phyloP scores from a whole-genome alignment of 140 eudicot genomes.

The Ambrosia hybrid region DNA sequence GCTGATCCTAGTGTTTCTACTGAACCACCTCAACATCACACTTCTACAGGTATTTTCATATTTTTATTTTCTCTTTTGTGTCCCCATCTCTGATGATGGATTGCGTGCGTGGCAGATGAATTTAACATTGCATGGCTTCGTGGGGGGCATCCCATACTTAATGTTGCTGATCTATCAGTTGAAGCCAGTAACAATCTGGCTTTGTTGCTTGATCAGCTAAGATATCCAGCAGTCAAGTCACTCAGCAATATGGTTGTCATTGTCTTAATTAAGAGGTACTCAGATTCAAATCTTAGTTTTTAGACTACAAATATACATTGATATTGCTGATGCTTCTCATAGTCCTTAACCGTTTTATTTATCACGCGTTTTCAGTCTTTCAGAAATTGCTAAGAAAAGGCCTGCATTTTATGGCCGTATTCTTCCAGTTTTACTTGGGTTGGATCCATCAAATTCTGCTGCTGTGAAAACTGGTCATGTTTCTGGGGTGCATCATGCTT shows the following conservation, averaged over 20 bases:
- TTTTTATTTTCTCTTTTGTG: background rate
- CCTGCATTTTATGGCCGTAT: constrained; percentile 97
- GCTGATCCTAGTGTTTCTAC: constrained; percentile 83
- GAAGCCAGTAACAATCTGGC: constrained; percentile 87
- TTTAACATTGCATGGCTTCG: constrained; percentile 96
- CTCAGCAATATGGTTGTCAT: constrained; percentile 71
- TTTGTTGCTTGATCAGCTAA: constrained; percentile 83
- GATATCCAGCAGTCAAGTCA: constrained; percentile 73
- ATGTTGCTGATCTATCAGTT: constrained; percentile 76
- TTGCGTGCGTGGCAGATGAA: constrained; percentile 40
- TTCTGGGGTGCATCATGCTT: constrained; percentile 77
- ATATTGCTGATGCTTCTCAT: no score
- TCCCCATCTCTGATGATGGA: constrained; percentile 18
- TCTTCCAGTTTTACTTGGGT: constrained; percentile 91
- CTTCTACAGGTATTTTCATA: constrained; percentile 54
- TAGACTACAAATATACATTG: background rate
- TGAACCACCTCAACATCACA: constrained; percentile 66
- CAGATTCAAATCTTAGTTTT: background rate
- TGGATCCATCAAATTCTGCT: constrained; percentile 70
- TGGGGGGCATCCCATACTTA: constrained; percentile 88
- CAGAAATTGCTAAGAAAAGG: constrained; percentile 77
- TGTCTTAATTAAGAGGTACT: constrained; percentile 77
- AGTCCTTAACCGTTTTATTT: constrained; percentile 9
- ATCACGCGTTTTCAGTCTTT: constrained; percentile 51
- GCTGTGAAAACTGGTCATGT: constrained; percentile 57